These are phyloP conservation scores for Plasmodium yoelii DNA, from an alignment of 169 alveolate genomes.

Conservation along the genomic window DNA sequence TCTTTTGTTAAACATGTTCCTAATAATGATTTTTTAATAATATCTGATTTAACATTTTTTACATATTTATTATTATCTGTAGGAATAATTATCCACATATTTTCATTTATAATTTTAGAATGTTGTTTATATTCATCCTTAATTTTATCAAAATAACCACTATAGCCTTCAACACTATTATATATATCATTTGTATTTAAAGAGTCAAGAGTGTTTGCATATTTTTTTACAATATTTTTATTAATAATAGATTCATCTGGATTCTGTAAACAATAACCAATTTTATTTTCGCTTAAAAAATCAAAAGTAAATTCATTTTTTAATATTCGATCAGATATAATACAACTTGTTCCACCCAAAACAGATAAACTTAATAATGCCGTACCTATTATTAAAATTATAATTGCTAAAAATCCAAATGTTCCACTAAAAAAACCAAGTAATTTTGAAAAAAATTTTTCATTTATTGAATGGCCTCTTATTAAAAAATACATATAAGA, in stretches of 20 bases:
- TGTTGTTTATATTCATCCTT: not conserved
- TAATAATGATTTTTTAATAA: slow-evolving; percentile 1
- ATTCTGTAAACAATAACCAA: slow-evolving; percentile 36
- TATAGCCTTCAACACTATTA: slow-evolving; percentile 2
- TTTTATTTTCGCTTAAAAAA: slow-evolving; percentile 6
- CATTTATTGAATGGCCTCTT: slow-evolving; percentile 13
- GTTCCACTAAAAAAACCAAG: slow-evolving; percentile 36
- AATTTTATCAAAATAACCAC: slow-evolving; percentile 3
- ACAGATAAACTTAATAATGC: slow-evolving; percentile 1
- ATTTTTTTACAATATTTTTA: not conserved
- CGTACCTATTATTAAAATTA: slow-evolving; percentile 2
- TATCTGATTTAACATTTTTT: not conserved
- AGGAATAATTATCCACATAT: slow-evolving; percentile 27
- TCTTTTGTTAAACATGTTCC: slow-evolving; percentile 24
- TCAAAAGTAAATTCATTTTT: slow-evolving; percentile 37
- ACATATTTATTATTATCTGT: slow-evolving; percentile 4
- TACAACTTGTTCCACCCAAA: slow-evolving; percentile 39
- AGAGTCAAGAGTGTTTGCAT: slow-evolving; percentile 2
- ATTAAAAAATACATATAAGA: slow-evolving; percentile 7
- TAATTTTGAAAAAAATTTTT: slow-evolving; percentile 9
- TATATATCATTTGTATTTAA: slow-evolving; percentile 9
- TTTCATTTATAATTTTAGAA: slow-evolving; percentile 2
- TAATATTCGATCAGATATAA: slow-evolving; percentile 24
- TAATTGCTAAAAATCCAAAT: slow-evolving; percentile 33
- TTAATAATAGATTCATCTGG: slow-evolving; percentile 2